Percentiles rank a stretch among this genome's conserved stretches.
Evolutionary conservation across 1,284 basidiomycete genomes (phyloP).

Genomic region (Kalmanozyma brasiliensis): DNA sequence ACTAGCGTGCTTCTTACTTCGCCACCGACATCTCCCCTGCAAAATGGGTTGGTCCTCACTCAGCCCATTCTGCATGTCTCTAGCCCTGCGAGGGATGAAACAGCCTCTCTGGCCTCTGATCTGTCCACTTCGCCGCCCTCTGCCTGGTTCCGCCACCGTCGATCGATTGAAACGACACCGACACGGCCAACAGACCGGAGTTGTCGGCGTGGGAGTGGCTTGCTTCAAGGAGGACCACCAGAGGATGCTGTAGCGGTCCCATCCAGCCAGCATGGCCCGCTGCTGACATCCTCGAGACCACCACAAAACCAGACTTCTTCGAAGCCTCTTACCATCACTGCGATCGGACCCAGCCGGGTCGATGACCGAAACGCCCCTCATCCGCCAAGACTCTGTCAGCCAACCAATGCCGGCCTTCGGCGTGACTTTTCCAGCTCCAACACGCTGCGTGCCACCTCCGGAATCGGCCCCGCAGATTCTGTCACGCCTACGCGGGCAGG

Average conservation of each 20-base stretch:
- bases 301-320: background rate
- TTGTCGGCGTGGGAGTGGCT: slow-evolving; percentile 6
- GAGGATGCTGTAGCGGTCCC: background rate
- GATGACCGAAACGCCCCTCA: background rate
- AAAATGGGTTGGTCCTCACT: slow-evolving; percentile 6
- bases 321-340: background rate
- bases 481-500: background rate
- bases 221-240: background rate
- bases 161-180: slow-evolving; percentile 30
- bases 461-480: background rate
- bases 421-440: slow-evolving; percentile 43
- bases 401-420: slow-evolving; percentile 13
- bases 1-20: background rate
- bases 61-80: slow-evolving; percentile 4
- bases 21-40: slow-evolving; percentile 8
- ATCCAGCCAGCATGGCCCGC: slow-evolving; percentile 2
- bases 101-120: background rate
- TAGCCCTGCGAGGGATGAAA: slow-evolving; percentile 3
- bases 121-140: slow-evolving; percentile 20
- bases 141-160: slow-evolving; percentile 13
- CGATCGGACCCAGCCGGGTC: background rate
- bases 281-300: background rate
- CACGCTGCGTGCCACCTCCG: slow-evolving; percentile 22
- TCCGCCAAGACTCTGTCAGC: background rate
- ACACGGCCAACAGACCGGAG: slow-evolving; percentile 8